These are phyloP conservation scores for Lactifluus pinguis DNA, from an alignment of 768 basidiomycete species.

Conservation along the genomic window DNA sequence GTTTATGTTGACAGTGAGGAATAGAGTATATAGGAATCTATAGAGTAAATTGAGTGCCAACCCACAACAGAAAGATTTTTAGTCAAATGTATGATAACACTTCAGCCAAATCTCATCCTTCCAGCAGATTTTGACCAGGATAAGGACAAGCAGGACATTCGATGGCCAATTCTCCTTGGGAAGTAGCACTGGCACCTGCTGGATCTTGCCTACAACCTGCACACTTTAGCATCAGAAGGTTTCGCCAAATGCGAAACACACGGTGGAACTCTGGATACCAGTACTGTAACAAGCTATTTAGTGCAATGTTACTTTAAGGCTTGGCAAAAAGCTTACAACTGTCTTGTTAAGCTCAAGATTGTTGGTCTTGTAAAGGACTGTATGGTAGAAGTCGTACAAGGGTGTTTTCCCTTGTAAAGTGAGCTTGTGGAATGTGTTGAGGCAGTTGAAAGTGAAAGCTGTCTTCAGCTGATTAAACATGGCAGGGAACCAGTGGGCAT, in stretches of 20 bases:
- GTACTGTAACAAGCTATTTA: neutral
- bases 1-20: conserved; percentile 4
- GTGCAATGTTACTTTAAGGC: neutral
- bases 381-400: conserved; percentile 4
- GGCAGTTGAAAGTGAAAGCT: neutral
- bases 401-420: conserved; percentile 1
- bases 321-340: neutral
- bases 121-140: conserved; percentile 3
- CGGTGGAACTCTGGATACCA: conserved; percentile 1
- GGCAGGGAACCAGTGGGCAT: conserved; percentile 6
- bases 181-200: neutral
- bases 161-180: neutral
- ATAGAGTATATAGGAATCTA: neutral
- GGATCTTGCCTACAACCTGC: conserved; percentile 6
- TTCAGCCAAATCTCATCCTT: neutral
- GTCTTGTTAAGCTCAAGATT: neutral
- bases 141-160: conserved; percentile 12
- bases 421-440: conserved; percentile 1
- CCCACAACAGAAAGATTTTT: no score
- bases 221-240: neutral
- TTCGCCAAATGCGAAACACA: neutral
- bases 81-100: no score
- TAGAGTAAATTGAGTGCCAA: no score
- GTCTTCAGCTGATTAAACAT: neutral
- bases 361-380: neutral